Conservation (phyloP, 441 rosid genomes). For the Raphanus hybrid region DNA sequence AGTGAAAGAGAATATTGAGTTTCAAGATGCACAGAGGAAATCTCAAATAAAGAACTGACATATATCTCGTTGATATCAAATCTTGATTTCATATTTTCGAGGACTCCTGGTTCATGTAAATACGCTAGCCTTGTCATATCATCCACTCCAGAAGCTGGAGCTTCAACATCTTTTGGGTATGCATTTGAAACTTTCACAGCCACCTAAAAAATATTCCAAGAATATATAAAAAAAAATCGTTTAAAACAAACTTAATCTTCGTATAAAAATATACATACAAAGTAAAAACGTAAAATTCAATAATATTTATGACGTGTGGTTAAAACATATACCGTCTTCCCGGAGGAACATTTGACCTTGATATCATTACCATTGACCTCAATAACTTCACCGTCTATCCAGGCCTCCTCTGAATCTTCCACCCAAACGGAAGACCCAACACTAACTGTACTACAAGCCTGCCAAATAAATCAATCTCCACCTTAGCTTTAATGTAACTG, state of each 20-base stretch:
- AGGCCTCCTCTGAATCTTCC: constrained; percentile 86
- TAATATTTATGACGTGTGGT: background rate
- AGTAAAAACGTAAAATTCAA: background rate
- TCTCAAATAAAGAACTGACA: constrained; percentile 52
- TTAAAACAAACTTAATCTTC: background rate
- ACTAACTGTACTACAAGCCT: constrained; percentile 54
- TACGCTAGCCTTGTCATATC: constrained; percentile 98
- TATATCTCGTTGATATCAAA: constrained; percentile 95
- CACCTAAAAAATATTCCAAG: constrained; percentile 54
- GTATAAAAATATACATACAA: constrained; percentile 25
- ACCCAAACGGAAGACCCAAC: constrained; percentile 91
- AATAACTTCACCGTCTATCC: constrained; percentile 91
- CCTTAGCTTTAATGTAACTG: background rate
- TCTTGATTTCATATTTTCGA: constrained; percentile 90
- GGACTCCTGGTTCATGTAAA: constrained; percentile 96
- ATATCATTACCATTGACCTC: constrained; percentile 69
- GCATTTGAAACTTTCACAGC: constrained; percentile 67
- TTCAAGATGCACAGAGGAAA: constrained; percentile 13
- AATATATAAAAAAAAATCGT: background rate
- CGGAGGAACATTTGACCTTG: constrained; percentile 82
- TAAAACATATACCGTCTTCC: constrained; percentile 67
- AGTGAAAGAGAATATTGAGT: constrained; percentile 18
- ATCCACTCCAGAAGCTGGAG: constrained; percentile 91
- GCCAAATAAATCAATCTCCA: constrained; percentile 13
- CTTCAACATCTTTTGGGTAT: constrained; percentile 85